A percentile compares a stretch with the other conserved stretches of the same genome.
These are phyloP conservation scores for Coemansia sp. DNA, from an alignment of 192 early-diverging fungal genomes.

Conservation along the genomic window DNA sequence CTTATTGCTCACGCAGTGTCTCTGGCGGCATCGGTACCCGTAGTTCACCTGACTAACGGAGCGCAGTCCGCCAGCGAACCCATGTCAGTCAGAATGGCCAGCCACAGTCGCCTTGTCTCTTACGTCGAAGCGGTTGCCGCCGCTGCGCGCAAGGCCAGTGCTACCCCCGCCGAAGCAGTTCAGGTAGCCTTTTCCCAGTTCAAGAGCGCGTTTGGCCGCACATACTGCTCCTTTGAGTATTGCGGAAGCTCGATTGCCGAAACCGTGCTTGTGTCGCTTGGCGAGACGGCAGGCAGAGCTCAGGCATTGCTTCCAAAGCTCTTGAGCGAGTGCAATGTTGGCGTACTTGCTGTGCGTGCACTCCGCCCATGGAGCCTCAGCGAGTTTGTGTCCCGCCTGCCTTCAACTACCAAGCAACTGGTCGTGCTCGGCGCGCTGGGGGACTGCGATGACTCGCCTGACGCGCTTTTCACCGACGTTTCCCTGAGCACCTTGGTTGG, in stretches of 20 bases:
- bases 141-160: not conserved
- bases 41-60: conserved; percentile 85
- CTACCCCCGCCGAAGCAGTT: conserved; percentile 12
- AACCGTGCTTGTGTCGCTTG: conserved; percentile 79
- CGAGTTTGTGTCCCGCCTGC: conserved; percentile 72
- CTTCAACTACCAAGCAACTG: conserved; percentile 67
- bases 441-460: conserved; percentile 40
- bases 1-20: conserved; percentile 84
- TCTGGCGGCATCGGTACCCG: conserved; percentile 60
- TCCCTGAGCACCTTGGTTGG: conserved; percentile 64
- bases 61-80: conserved; percentile 61
- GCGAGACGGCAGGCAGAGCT: conserved; percentile 59
- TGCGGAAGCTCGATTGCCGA: conserved; percentile 70
- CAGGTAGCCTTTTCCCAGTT: conserved; percentile 48
- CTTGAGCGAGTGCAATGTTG: conserved; percentile 54
- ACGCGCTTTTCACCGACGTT: conserved; percentile 76
- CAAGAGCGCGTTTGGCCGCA: conserved; percentile 55
- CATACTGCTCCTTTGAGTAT: conserved; percentile 85
- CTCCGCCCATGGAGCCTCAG: conserved; percentile 85
- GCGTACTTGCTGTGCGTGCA: conserved; percentile 77
- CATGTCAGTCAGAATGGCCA: conserved; percentile 57
- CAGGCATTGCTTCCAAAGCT: conserved; percentile 58
- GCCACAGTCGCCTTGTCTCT: conserved; percentile 53
- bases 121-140: conserved; percentile 36
- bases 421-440: conserved; percentile 74